Evolutionary conservation across 2,329 filamentous ascomycete species (phyloP).

Genomic region (Tolypocladium album): DNA sequence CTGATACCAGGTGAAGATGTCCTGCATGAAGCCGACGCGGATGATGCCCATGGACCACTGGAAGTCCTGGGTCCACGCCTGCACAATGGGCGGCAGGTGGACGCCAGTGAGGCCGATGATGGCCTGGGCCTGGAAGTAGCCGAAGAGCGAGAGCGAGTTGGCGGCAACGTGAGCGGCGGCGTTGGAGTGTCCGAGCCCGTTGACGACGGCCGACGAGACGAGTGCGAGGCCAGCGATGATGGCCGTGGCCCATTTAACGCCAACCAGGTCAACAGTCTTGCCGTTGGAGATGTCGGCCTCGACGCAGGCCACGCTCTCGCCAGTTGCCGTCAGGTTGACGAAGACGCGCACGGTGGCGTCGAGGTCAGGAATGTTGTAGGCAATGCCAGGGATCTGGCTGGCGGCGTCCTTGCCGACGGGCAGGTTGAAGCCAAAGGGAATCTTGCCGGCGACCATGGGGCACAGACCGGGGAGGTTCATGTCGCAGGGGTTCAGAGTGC

Average conservation of each 20-base stretch:
- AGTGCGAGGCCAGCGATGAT: constrained; percentile 78
- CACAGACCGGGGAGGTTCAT: constrained; percentile 65
- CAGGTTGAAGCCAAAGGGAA: constrained; percentile 64
- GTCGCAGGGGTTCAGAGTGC: constrained; percentile 66
- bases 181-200: constrained; percentile 84
- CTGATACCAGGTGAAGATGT: constrained; percentile 91
- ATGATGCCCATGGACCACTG: constrained; percentile 98
- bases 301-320: constrained; percentile 67
- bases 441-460: constrained; percentile 79
- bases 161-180: constrained; percentile 90
- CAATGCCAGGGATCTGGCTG: constrained; percentile 64
- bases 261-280: constrained; percentile 81
- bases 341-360: constrained; percentile 76
- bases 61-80: constrained; percentile 94
- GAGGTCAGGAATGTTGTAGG: constrained; percentile 82
- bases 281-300: constrained; percentile 83
- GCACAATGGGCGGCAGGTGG: constrained; percentile 73
- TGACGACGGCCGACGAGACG: constrained; percentile 77
- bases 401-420: constrained; percentile 46
- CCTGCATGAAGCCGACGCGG: constrained; percentile 73
- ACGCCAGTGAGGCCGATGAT: constrained; percentile 81
- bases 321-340: constrained; percentile 58
- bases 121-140: constrained; percentile 90
- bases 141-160: constrained; percentile 86
- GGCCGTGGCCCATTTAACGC: constrained; percentile 82